These are phyloP conservation scores for Jackrogersella multiformis DNA, from an alignment of 495 filamentous ascomycete species.

Conservation along the genomic window DNA sequence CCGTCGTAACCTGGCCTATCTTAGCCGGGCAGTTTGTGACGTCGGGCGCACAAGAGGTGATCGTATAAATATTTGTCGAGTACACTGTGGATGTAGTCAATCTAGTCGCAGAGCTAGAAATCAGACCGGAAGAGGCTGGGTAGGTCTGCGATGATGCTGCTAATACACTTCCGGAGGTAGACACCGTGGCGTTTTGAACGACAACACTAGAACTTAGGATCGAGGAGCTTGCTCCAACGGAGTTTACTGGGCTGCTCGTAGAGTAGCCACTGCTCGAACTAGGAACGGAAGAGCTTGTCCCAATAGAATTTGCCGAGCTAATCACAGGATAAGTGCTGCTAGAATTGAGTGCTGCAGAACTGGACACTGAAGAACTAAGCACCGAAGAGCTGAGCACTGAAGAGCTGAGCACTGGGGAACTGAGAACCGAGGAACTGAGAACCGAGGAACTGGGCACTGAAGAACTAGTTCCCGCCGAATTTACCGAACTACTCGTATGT, in stretches of 20 bases:
- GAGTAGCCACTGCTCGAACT: conserved; percentile 3
- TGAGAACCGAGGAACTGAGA: too few species aligned
- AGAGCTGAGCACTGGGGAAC: too few species aligned
- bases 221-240: conserved; percentile 23
- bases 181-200: conserved; percentile 23
- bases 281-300: neutral
- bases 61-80: conserved; percentile 64
- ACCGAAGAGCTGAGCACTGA: too few species aligned
- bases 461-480: conserved; percentile 4
- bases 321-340: neutral
- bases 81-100: conserved; percentile 69
- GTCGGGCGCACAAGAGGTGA: conserved; percentile 65
- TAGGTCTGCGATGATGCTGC: conserved; percentile 10
- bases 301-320: conserved; percentile 7
- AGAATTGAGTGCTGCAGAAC: too few species aligned
- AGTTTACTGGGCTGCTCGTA: conserved; percentile 3
- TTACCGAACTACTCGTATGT: neutral
- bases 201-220: conserved; percentile 24
- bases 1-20: conserved; percentile 62
- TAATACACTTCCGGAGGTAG: neutral
- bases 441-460: conserved; percentile 4
- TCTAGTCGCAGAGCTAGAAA: conserved; percentile 43
- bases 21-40: conserved; percentile 68
- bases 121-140: conserved; percentile 48
- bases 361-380: conserved; percentile 9